phyloP scores from a whole-genome alignment of 2,329 filamentous ascomycete genomes.

The Hypoxylon sp. region DNA sequence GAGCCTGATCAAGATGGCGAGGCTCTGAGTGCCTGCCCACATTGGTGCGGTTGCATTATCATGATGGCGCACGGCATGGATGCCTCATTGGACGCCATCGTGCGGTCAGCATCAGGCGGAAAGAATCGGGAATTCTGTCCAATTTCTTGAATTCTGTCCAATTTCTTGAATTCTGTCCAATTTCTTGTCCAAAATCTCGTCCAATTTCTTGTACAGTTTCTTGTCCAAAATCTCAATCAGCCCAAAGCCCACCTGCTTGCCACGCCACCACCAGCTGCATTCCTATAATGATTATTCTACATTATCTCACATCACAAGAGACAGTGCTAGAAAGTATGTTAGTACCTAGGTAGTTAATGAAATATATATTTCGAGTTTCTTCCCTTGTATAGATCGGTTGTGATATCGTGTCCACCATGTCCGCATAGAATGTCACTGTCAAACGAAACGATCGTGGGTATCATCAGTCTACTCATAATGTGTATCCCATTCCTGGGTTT shows the following conservation, averaged over 20 bases:
- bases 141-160: neutral
- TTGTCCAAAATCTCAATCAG: slow-evolving; percentile 19
- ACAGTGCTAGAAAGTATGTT: neutral
- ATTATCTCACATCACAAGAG: neutral
- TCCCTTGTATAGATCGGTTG: no score
- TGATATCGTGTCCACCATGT: neutral
- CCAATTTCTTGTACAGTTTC: slow-evolving; percentile 5
- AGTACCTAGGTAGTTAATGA: neutral
- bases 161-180: slow-evolving; percentile 14
- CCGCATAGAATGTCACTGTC: neutral
- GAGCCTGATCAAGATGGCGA: neutral
- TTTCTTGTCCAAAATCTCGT: slow-evolving; percentile 13
- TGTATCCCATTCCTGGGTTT: neutral
- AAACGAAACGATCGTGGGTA: neutral
- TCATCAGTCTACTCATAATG: neutral
- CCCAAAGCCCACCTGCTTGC: neutral
- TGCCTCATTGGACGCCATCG: neutral
- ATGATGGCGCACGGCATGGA: neutral
- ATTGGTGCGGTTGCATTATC: slow-evolving; percentile 5
- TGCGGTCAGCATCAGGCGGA: no score
- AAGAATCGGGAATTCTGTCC: no score
- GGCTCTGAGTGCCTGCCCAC: neutral
- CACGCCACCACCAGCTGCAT: neutral
- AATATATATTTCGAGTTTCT: neutral
- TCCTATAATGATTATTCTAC: neutral